Percentiles rank a stretch among this genome's conserved stretches.
These are phyloP conservation scores for Aristolochia californica DNA, from an alignment of 164 flowering plant genomes.

Conservation along the genomic window DNA sequence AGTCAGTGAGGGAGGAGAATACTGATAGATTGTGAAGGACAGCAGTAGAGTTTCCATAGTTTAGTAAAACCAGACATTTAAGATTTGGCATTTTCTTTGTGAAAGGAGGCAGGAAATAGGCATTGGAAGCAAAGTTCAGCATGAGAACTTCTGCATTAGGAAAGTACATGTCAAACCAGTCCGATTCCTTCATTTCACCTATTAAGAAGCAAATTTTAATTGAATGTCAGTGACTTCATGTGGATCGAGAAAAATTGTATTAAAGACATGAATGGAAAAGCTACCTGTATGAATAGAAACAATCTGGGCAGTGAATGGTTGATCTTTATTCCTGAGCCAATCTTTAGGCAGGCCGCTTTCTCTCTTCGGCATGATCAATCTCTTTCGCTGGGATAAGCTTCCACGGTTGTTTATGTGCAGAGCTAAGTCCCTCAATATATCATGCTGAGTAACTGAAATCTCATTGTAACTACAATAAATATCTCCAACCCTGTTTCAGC, in stretches of 20 bases:
- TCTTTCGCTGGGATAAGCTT: constrained; percentile 26
- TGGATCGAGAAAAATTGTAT: too few species aligned
- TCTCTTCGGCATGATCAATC: constrained; percentile 61
- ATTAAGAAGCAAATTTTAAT: background rate
- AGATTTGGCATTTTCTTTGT: constrained; percentile 55
- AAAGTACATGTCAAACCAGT: constrained; percentile 53
- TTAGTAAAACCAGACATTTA: constrained; percentile 42
- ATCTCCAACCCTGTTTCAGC: constrained; percentile 45
- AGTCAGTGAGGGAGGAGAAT: constrained; percentile 26
- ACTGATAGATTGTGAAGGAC: constrained; percentile 33
- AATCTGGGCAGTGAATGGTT: constrained; percentile 51
- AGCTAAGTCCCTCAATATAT: constrained; percentile 70
- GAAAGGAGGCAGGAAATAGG: constrained; percentile 61
- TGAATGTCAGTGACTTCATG: too few species aligned
- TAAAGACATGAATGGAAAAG: too few species aligned
- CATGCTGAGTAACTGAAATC: constrained; percentile 59
- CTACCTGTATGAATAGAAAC: constrained; percentile 74
- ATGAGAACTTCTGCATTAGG: constrained; percentile 78
- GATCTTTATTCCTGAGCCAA: constrained; percentile 48
- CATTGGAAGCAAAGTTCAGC: constrained; percentile 44
- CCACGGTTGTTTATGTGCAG: constrained; percentile 38
- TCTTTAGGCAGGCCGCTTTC: constrained; percentile 50
- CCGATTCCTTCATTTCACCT: constrained; percentile 68
- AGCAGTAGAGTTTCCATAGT: constrained; percentile 30
- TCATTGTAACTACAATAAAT: constrained; percentile 49